Conservation (phyloP, 768 basidiomycete genomes). For the Russula compacta region DNA sequence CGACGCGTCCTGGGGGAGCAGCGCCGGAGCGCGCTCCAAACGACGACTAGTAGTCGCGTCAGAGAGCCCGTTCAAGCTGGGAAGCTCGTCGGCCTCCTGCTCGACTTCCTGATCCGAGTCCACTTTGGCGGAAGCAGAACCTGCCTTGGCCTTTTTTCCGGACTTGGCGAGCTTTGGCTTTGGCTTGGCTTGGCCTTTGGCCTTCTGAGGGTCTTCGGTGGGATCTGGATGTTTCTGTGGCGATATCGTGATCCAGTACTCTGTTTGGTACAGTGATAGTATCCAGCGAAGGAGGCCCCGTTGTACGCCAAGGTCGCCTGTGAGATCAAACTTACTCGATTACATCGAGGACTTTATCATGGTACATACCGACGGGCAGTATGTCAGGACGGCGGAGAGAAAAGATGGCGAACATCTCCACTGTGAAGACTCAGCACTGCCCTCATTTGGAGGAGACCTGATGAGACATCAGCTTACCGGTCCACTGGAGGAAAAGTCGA, state of each 20-base stretch:
- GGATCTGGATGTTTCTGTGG: conserved; percentile 37
- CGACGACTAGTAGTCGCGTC: not conserved
- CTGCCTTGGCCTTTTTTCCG: not conserved
- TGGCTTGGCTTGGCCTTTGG: not conserved
- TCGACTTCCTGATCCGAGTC: conserved; percentile 3
- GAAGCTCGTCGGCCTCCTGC: conserved; percentile 13
- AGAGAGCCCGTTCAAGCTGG: not conserved
- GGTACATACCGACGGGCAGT: conserved; percentile 43
- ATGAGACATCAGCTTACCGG: conserved; percentile 34
- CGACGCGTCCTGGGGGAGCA: not conserved
- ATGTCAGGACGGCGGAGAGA: conserved; percentile 78
- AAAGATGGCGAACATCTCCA: conserved; percentile 94
- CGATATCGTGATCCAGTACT: conserved; percentile 39
- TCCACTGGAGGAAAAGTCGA: conserved; percentile 38
- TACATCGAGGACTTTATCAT: conserved; percentile 3
- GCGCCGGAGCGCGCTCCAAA: not conserved
- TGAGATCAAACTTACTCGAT: not conserved
- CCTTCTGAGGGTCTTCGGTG: conserved; percentile 4
- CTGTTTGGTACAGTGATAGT: conserved; percentile 49
- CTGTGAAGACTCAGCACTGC: conserved; percentile 28
- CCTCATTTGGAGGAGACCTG: not conserved
- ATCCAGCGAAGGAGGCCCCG: conserved; percentile 63
- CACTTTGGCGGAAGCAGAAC: not conserved
- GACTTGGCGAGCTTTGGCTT: conserved; percentile 21
- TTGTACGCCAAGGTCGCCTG: conserved; percentile 82